Base-by-base conservation (phyloP, 2,329 filamentous ascomycete species). In the Diaporthe sp. region DNA sequence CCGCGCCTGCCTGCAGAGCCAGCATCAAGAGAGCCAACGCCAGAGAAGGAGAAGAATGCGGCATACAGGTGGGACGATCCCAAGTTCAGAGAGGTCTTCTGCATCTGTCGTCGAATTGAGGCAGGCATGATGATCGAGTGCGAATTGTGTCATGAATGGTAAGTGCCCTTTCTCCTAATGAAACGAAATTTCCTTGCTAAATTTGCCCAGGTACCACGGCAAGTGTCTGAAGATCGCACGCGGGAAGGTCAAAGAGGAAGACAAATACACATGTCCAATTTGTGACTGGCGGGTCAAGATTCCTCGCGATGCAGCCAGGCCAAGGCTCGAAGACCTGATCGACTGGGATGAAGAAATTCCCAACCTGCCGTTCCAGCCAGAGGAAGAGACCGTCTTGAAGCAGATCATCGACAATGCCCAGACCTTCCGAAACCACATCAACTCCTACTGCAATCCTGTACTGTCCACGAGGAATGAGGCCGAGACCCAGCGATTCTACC, bases 101-200 rank as follows among this genome's bases (percentile, higher is more conserved):
- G 97, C 83, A 98, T 99, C 78, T 99, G 97, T 84, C 92, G 97
- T 75, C 95, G 93, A 77, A 91, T 95, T 9, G 97, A 99, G 84
- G 95, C 96, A 50, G 97, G 97, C 69, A 97, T 98, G 93, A 99
- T 99, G 97, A 98, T 99, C 79, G 97, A 99, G 84, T 99, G 97
- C 82, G 97, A 98, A 82, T 88, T 98, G 52, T 99, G 97, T 84
- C 96, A 98, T 80, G 97, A 99, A 86, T 99, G 97, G 97, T 96
- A 83, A 87, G 92, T 87, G 28, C n/a, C 38, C 52, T 28, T 28
- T 47, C 10, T n/a, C 7, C 40, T 6, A 4, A 19, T 9, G 30
- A 30, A 15, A 1, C 3, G n/a, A 40, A 5, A 17, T 25, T n/a
- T n/a, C 13, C 0, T 66, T 15, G 33, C 61, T 71, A 45, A 66